Evolutionary conservation across 768 basidiomycete genomes (phyloP).

Genomic region (Pulveroboletus sp.): DNA sequence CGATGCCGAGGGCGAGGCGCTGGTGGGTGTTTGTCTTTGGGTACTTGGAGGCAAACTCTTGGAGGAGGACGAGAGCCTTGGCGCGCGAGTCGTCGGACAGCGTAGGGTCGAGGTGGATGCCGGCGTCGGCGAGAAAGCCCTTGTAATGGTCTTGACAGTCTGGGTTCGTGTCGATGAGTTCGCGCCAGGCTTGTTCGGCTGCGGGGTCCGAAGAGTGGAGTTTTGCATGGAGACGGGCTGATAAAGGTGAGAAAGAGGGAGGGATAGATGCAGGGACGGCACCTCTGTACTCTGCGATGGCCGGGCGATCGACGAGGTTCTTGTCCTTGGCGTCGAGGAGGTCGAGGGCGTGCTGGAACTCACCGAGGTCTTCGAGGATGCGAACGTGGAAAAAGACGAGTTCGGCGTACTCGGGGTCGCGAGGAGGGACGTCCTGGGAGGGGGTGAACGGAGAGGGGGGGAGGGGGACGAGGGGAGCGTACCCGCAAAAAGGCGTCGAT

Average conservation of each 20-base stretch:
- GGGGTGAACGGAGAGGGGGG: constrained; percentile 6
- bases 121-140: constrained; percentile 64
- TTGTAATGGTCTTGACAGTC: constrained; percentile 80
- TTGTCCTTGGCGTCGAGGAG: constrained; percentile 67
- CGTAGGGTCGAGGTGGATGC: constrained; percentile 58
- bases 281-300: constrained; percentile 70
- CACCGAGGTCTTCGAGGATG: constrained; percentile 69
- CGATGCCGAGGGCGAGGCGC: constrained; percentile 68
- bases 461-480: neutral
- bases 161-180: constrained; percentile 79
- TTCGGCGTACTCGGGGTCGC: constrained; percentile 84
- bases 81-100: constrained; percentile 47
- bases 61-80: constrained; percentile 54
- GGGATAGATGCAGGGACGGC: too few relatives aligned
- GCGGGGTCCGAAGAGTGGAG: constrained; percentile 48
- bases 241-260: constrained; percentile 8
- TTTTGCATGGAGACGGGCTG: constrained; percentile 77
- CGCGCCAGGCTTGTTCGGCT: constrained; percentile 77
- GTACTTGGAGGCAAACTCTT: constrained; percentile 55
- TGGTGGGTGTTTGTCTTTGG: constrained; percentile 69
- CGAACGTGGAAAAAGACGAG: constrained; percentile 71
- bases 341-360: constrained; percentile 54
- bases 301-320: constrained; percentile 65
- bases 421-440: constrained; percentile 64
- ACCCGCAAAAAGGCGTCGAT: constrained; percentile 74